phyloP scores from a whole-genome alignment of 176 grass and related monocot species.

The Phragmites australis region DNA sequence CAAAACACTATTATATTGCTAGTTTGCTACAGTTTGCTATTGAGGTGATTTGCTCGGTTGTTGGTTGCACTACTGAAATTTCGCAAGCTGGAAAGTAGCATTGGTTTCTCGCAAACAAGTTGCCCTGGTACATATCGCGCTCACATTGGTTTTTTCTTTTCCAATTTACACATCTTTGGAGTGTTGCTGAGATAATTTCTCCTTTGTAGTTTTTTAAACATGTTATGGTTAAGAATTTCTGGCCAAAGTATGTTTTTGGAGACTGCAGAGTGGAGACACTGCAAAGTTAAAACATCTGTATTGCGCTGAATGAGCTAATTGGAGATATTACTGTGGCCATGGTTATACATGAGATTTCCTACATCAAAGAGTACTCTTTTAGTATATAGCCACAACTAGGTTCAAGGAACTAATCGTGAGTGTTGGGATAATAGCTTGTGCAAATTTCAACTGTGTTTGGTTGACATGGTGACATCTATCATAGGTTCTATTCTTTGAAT shows the following conservation, averaged over 20 bases:
- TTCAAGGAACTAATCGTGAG: neutral
- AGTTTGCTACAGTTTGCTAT: neutral
- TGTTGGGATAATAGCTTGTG: neutral
- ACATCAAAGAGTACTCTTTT: neutral
- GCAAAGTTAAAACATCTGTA: neutral
- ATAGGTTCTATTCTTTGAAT: slow-evolving; percentile 1
- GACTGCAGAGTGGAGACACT: neutral
- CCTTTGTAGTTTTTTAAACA: neutral
- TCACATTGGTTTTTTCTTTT: neutral
- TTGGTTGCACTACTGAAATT: neutral
- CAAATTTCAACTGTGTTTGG: neutral
- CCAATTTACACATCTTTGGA: neutral
- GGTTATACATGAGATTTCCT: neutral
- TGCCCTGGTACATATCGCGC: neutral
- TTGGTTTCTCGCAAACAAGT: neutral
- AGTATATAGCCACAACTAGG: neutral
- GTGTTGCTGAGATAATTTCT: neutral
- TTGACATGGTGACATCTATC: neutral
- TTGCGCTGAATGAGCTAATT: neutral
- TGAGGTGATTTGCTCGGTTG: neutral
- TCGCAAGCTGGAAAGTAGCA: neutral
- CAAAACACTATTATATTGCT: neutral
- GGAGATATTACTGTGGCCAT: neutral
- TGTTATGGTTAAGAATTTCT: neutral
- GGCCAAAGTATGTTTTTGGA: neutral